Percentiles rank a stretch among this genome's conserved stretches.
phyloP scores from a whole-genome alignment of 1,139 yeast species.

The Yamadazyma sp. region DNA sequence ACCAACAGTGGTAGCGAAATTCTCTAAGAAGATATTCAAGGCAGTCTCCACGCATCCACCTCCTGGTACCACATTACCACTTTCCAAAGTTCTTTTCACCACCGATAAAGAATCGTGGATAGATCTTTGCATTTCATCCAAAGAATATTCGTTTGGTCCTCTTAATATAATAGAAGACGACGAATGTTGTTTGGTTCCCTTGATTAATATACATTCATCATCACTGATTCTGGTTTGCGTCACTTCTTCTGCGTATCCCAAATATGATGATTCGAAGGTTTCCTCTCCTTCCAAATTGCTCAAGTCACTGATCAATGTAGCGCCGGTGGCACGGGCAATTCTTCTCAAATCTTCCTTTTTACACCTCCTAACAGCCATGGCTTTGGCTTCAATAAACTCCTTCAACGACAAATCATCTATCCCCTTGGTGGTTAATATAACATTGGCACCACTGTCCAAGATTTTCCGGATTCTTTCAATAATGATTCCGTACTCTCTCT shows the following conservation, averaged over 20 bases:
- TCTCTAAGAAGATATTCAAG: constrained; percentile 89
- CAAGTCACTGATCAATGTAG: constrained; percentile 81
- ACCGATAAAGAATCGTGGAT: constrained; percentile 92
- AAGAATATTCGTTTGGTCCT: constrained; percentile 93
- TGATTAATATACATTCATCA: constrained; percentile 93
- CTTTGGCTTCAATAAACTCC: constrained; percentile 92
- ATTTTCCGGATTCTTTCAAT: constrained; percentile 87
- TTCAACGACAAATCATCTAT: constrained; percentile 95
- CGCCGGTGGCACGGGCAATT: constrained; percentile 98
- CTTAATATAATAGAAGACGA: constrained; percentile 89
- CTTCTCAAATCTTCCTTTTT: constrained; percentile 95
- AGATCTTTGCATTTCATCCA: constrained; percentile 98
- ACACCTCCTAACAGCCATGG: constrained; percentile 98
- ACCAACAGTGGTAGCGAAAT: constrained; percentile 96
- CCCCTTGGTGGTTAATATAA: constrained; percentile 94
- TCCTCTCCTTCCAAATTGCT: constrained; percentile 98
- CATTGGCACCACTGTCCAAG: constrained; percentile 93
- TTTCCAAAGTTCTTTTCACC: constrained; percentile 93
- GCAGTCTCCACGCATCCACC: constrained; percentile 99
- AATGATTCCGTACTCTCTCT: constrained; percentile 89
- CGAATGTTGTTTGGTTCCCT: constrained; percentile 92
- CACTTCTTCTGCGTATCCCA: constrained; percentile 93
- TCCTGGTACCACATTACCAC: constrained; percentile 95
- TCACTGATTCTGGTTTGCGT: constrained; percentile 90
- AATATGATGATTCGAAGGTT: constrained; percentile 81